Evolutionary conservation across 306 rosid genomes (phyloP), one percentile per base, ranked within the genome.

Genomic region (Cotoneaster glaucophyllus): DNA sequence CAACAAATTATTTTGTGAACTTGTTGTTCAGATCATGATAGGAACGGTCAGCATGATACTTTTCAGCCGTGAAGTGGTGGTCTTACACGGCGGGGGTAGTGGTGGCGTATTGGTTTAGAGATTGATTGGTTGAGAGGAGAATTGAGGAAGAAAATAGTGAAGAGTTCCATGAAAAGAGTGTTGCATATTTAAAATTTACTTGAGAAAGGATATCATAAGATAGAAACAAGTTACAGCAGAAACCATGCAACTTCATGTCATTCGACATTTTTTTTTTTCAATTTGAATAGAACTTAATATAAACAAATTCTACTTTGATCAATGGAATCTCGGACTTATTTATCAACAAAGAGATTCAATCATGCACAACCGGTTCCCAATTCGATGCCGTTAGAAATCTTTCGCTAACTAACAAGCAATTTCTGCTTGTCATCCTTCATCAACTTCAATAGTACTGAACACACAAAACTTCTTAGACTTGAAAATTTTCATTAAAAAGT

Each of bases 401-500:
- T 65, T 65, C 69, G 19, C 22, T 32, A 32, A 31, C 25, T 32
- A 34, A 34, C 9, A 28, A 26, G 61, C 39, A 39, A 31, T 22
- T 48, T 48, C 76, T 37, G 17, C n/a, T 32, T 50, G 25, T 62
- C 78, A 21, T 74, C 52, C 65, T 80, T 57, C 43, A n/a, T n/a
- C n/a, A 73, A 25, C 8, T 48, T 86, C 81, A 74, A 57, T 9
- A 5, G 22, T 21, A 28, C 28, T 65, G 77, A 76, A 81, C 52
- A 29, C 21, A 3, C 65, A 71, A 50, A 58, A 32, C 41, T 77
- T 76, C 78, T 71, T 81, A 34, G 66, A 29, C 77, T 66, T 71
- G 65, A 74, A 76, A 19, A 22, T 58, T 13, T 32, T 81, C 74
- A 81, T 81, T 19, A 81, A 31, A 10, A 71, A 71, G 69, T 8